phyloP scores from a whole-genome alignment of 2,329 filamentous ascomycete genomes.

The Chrysosporium queenslandicum region DNA sequence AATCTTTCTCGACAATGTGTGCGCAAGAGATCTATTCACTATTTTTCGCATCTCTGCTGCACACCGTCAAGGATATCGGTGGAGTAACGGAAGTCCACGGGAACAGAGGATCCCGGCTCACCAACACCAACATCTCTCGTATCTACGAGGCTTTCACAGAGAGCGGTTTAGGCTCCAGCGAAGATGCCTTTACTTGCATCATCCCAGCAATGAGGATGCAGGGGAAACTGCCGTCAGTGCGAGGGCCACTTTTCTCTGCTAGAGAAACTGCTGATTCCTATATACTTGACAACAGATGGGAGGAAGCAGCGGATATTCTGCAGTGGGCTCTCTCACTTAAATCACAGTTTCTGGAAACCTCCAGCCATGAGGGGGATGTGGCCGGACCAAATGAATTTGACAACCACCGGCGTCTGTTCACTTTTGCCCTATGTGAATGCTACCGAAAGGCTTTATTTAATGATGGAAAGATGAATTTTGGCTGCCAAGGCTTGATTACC shows the following conservation, averaged over 20 bases:
- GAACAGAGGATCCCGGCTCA: conserved; percentile 15
- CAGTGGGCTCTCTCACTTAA: conserved; percentile 9
- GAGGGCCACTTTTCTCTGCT: neutral
- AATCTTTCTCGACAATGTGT: conserved; percentile 23
- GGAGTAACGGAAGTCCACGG: conserved; percentile 11
- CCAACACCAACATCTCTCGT: conserved; percentile 18
- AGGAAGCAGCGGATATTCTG: conserved; percentile 8
- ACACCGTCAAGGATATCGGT: conserved; percentile 21
- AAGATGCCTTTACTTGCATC: neutral
- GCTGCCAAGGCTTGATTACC: conserved; percentile 5
- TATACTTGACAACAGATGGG: conserved; percentile 1
- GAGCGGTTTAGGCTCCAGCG: neutral
- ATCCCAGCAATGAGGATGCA: conserved; percentile 14
- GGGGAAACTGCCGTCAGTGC: conserved; percentile 8
- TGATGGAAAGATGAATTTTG: neutral
- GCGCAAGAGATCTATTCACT: conserved; percentile 28
- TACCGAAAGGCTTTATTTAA: conserved; percentile 8
- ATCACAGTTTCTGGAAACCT: neutral
- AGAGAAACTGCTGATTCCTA: conserved; percentile 8
- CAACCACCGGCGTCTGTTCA: conserved; percentile 5
- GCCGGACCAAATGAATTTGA: neutral
- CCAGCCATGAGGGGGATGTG: neutral
- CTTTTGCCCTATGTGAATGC: conserved; percentile 12
- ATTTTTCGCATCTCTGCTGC: conserved; percentile 16
- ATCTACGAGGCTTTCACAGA: neutral